Conservation (phyloP, 2,329 filamentous ascomycete species). For the Trichoderma cornu-damae region DNA sequence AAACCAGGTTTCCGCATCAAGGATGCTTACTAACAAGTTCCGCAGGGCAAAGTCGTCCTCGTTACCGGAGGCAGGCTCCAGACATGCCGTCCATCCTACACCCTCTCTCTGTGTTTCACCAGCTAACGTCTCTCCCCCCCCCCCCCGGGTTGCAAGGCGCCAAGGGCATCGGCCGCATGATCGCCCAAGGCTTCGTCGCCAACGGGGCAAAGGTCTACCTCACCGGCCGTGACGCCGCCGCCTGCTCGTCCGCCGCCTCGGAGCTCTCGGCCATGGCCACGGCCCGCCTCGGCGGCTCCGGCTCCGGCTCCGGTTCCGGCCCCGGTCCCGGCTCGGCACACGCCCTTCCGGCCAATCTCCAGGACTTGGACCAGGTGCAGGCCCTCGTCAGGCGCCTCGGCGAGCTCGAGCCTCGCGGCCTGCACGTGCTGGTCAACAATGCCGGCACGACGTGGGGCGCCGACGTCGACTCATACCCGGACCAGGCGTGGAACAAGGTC, state of each 20-base stretch:
- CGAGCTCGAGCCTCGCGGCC: constrained; percentile 41
- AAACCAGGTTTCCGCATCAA: no score
- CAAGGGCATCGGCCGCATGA: constrained; percentile 64
- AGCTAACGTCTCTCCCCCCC: background rate
- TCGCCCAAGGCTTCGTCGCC: constrained; percentile 58
- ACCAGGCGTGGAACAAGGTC: constrained; percentile 53
- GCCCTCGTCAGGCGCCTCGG: constrained; percentile 48
- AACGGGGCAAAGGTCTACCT: constrained; percentile 63
- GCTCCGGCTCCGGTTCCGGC: constrained; percentile 35
- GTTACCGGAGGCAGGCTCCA: constrained; percentile 44
- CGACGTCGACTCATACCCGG: constrained; percentile 54
- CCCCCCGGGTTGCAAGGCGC: constrained; percentile 39
- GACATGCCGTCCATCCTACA: background rate
- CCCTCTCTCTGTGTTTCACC: background rate
- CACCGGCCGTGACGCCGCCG: constrained; percentile 55
- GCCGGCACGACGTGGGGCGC: constrained; percentile 61
- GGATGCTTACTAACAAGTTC: no score
- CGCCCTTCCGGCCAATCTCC: constrained; percentile 60
- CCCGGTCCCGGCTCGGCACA: constrained; percentile 46
- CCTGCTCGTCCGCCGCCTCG: constrained; percentile 52
- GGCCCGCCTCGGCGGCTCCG: constrained; percentile 39
- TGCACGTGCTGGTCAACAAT: constrained; percentile 64
- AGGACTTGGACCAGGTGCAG: constrained; percentile 52
- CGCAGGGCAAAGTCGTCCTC: constrained; percentile 52
- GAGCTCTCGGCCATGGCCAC: constrained; percentile 46